Percentiles rank a stretch among this genome's conserved stretches.
These are phyloP conservation scores for Lathyrus tuberosus DNA, from an alignment of 306 rosid genomes.

Conservation along the genomic window DNA sequence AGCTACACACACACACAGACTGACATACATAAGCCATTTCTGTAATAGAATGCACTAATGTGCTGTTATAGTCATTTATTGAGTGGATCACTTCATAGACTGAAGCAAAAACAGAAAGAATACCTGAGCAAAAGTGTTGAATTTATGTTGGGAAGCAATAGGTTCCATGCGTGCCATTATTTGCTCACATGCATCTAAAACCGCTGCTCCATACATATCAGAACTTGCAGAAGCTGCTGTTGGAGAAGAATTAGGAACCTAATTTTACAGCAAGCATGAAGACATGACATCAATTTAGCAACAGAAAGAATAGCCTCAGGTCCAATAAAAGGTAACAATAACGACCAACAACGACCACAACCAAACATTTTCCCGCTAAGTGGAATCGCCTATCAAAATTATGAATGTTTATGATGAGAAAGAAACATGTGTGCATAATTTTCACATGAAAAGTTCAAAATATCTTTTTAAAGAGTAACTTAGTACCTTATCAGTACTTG, in stretches of 20 bases:
- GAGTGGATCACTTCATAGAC: constrained; percentile 22
- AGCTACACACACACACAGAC: neutral
- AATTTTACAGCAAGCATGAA: constrained; percentile 41
- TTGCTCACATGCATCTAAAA: constrained; percentile 94
- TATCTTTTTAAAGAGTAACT: constrained; percentile 15
- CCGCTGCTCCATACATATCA: constrained; percentile 93
- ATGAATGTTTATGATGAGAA: neutral
- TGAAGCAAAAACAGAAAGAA: constrained; percentile 28
- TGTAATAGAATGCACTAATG: constrained; percentile 22
- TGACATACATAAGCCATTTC: no score
- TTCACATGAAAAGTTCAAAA: neutral
- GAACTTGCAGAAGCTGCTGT: constrained; percentile 99
- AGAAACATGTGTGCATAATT: neutral
- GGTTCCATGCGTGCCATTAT: constrained; percentile 87
- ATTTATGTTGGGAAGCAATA: constrained; percentile 61
- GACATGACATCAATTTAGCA: constrained; percentile 23
- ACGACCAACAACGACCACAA: no score
- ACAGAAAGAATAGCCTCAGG: constrained; percentile 24
- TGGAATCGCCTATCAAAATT: neutral
- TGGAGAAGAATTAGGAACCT: constrained; percentile 94
- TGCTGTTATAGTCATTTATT: constrained; percentile 22
- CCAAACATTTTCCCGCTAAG: no score
- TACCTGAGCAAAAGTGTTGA: constrained; percentile 79
- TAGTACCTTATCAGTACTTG: constrained; percentile 94
- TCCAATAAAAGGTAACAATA: neutral